These are phyloP conservation scores for Dysphania ambrosioides DNA, from an alignment of 148 eudicot genomes.

Conservation along the genomic window DNA sequence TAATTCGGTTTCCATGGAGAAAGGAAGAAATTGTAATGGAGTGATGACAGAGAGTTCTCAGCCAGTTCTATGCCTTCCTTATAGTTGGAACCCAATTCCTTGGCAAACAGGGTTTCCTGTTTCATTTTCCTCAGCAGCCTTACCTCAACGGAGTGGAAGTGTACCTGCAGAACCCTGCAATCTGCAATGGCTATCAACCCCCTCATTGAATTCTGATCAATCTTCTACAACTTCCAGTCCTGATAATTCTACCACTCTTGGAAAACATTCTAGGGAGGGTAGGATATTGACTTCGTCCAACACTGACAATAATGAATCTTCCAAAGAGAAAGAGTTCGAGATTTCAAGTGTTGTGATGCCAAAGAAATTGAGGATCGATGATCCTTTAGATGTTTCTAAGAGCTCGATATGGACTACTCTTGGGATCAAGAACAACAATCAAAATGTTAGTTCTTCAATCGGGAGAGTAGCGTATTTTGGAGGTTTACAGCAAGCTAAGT, in stretches of 20 bases:
- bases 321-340: constrained; percentile 8
- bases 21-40: constrained; percentile 23
- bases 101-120: constrained; percentile 37
- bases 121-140: constrained; percentile 38
- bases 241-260: constrained; percentile 33
- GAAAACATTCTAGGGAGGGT: constrained; percentile 63
- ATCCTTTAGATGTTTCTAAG: constrained; percentile 41
- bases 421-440: constrained; percentile 37
- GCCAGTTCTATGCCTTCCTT: constrained; percentile 39
- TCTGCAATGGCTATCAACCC: constrained; percentile 36
- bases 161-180: constrained; percentile 36
- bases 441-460: constrained; percentile 6
- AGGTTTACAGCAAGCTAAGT: constrained; percentile 35
- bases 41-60: constrained; percentile 21
- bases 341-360: constrained; percentile 33
- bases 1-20: constrained; percentile 23
- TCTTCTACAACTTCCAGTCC: constrained; percentile 32
- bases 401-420: constrained; percentile 53
- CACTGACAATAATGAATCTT: constrained; percentile 17
- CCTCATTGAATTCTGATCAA: constrained; percentile 21
- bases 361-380: constrained; percentile 41
- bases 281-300: constrained; percentile 12
- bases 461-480: constrained; percentile 32
- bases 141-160: constrained; percentile 43
- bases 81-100: constrained; percentile 39